Evolutionary conservation across 495 filamentous ascomycete genomes (phyloP), one percentile per base, ranked within the genome.

Genomic region (Thermothielavioides terrestris): DNA sequence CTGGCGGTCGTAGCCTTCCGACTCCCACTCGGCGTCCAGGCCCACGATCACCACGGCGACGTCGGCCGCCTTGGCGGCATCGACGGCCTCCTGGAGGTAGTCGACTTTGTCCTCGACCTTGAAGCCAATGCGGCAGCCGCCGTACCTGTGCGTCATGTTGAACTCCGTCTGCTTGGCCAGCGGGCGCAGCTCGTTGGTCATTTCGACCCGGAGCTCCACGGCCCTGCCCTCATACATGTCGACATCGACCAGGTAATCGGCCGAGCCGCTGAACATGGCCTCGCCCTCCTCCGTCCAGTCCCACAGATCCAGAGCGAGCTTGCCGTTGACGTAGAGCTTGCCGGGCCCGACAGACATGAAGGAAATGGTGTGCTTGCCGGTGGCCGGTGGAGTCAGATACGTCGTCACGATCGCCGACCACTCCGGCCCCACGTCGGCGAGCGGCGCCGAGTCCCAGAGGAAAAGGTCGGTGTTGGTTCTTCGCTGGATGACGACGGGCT

Each of bases 1-100:
- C 46, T 83, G 76, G n/a, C 87, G 78, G 63, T 94, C 88, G 53
- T 88, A 83, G 20, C 89, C 89, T 50, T 94, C 89, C 15, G 84
- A 87, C 62, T 94, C 88, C 88, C 88, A 94, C 61, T 95, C 89
- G 36, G 76, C 77, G 58, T 87, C 86, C 12, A 94, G 73, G 3
- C 89, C 89, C 18, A 87, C 85, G 56, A 88, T 80, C 9, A 94
- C 73, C 41, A 94, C 74, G 6, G 86, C 89, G 25, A 89, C 81
- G 45, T 91, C 86, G 2, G 83, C 80, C 11, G 74, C 64, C 44
- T 70, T 73, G 23, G 89, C 89, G 6, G 79, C 72, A 8, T 81
- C 70, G 22, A 86, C 81, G 0, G 89, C 89, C 60, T 88, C 74
- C 42, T 80, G 66, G 25, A 91, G 77, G 37, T 84, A 78, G 54